A percentile compares a stretch with the other conserved stretches of the same genome.
Conservation (phyloP, 495 filamentous ascomycete genomes). For the Penicillium coffeae region DNA sequence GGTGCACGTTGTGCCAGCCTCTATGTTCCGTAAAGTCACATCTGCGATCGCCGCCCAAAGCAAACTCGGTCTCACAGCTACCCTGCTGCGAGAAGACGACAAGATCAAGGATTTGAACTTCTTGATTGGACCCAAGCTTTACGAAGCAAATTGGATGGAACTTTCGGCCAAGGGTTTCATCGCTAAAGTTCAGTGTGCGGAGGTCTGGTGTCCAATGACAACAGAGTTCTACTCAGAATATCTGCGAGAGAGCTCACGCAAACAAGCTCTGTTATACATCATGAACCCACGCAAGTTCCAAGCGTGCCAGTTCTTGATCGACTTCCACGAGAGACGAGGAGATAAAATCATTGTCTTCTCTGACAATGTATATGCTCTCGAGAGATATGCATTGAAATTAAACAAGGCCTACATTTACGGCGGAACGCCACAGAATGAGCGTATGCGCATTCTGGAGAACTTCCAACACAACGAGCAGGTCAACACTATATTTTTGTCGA, state of each 20-base stretch:
- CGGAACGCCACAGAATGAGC: constrained; percentile 80
- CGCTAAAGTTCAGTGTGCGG: constrained; percentile 94
- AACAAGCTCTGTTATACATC: constrained; percentile 76
- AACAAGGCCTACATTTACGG: constrained; percentile 92
- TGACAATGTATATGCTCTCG: constrained; percentile 93
- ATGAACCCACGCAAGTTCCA: constrained; percentile 99
- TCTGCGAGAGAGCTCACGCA: constrained; percentile 65
- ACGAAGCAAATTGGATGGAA: constrained; percentile 99
- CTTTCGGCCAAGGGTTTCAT: constrained; percentile 95
- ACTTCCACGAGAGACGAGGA: constrained; percentile 92
- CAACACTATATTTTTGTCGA: constrained; percentile 96
- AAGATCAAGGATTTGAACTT: constrained; percentile 98
- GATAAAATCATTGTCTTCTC: constrained; percentile 99
- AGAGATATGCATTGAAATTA: constrained; percentile 78
- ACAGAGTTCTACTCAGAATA: constrained; percentile 97
- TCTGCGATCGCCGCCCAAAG: constrained; percentile 88
- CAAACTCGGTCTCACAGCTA: constrained; percentile 95
- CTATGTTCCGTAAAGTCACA: constrained; percentile 92
- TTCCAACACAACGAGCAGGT: constrained; percentile 93
- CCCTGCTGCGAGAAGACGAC: constrained; percentile 92
- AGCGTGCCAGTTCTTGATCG: constrained; percentile 92
- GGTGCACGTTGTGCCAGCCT: constrained; percentile 95
- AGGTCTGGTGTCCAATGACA: constrained; percentile 99
- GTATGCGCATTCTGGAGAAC: constrained; percentile 86
- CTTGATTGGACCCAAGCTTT: constrained; percentile 94